Base-by-base conservation (phyloP, 2,329 filamentous ascomycete species). In the Esteya vermicola region DNA sequence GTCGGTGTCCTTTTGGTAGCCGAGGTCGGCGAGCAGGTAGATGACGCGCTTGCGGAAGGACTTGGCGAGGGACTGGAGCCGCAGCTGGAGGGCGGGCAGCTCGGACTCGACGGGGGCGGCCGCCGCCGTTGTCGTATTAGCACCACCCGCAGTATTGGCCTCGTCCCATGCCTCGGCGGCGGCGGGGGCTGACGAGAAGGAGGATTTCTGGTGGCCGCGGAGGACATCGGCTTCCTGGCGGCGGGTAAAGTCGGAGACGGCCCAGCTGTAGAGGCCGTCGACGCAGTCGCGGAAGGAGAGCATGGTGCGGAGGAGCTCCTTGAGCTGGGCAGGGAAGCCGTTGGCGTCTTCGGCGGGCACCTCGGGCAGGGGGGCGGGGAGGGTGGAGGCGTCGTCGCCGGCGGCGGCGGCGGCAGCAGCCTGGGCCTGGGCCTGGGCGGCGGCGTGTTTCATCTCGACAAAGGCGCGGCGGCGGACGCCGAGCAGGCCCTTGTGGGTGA, bases 401-500 rank as follows among this genome's bases (percentile, higher is more conserved):
- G 56, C 13, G 48, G 94, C 81, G 61, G 95, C 95, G 41, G 79
- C 78, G 43, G 77, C 75, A 46, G 67, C 62, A 46, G 85, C 80
- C 49, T 85, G 80, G 27, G 62, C 62, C 42, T 61, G 62, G 43
- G 59, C 59, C 46, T 61, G 46, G 33, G 50, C 58, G 21, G 52
- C 56, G 12, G 58, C 35, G 31, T 55, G 58, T 18, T 58, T 59
- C 40, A 45, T 51, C 49, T 50, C 55, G 46, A 53, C 59, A 55
- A 60, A 57, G 30, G 57, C 59, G 43, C 58, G 56, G 36, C 68
- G 63, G 44, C 72, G 71, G 16, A 83, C 85, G 37, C 89, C 89
- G 1, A 98, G 70, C 3, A 98, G 73, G 22, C 91, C 91, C 60
- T 98, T 98, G 53, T 93, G 82, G 0, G 93, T 98, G 56, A 98